phyloP scores from a whole-genome alignment of 306 rosid genomes.

The Vicia sativa region DNA sequence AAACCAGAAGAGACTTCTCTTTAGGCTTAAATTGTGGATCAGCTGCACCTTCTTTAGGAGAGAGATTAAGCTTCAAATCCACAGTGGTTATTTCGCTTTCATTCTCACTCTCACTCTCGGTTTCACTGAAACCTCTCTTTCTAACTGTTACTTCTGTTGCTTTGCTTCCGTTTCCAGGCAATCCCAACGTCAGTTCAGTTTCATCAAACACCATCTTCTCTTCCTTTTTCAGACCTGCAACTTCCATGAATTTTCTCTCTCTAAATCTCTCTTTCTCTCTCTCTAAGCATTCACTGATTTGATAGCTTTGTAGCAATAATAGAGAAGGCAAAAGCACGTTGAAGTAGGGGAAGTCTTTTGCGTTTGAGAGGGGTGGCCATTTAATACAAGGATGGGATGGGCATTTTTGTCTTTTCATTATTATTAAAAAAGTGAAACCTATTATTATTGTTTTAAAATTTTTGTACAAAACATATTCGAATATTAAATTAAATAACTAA shows the following conservation, averaged over 20 bases:
- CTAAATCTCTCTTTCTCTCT: slow-evolving; percentile 39
- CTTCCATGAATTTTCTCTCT: slow-evolving; percentile 43
- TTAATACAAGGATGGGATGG: slow-evolving; percentile 49
- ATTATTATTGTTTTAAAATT: too few species aligned
- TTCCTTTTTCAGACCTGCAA: slow-evolving; percentile 30
- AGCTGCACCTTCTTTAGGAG: slow-evolving; percentile 40
- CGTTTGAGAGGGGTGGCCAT: slow-evolving; percentile 52
- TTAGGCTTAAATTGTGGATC: slow-evolving; percentile 45
- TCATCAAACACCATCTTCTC: slow-evolving; percentile 58
- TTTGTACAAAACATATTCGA: too few species aligned
- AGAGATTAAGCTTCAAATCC: slow-evolving; percentile 66
- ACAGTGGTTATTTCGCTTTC: slow-evolving; percentile 33
- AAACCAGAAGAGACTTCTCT: slow-evolving; percentile 51
- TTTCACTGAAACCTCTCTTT: slow-evolving; percentile 64
- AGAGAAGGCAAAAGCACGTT: slow-evolving; percentile 36
- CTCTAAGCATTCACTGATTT: slow-evolving; percentile 41
- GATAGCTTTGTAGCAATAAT: slow-evolving; percentile 52
- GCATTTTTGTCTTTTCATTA: slow-evolving; percentile 30
- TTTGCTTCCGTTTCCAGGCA: slow-evolving; percentile 56
- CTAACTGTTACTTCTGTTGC: slow-evolving; percentile 39
- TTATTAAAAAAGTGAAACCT: too few species aligned
- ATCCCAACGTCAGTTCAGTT: slow-evolving; percentile 76
- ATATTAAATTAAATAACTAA: too few species aligned
- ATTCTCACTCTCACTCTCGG: slow-evolving; percentile 17
- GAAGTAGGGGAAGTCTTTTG: slow-evolving; percentile 37